phyloP scores from a whole-genome alignment of 164 flowering plant species.

The Vitis vinifera region ASM3070453v1 NC_081816.1:5935501-5936000 shows the following conservation, averaged over 20 bases:
- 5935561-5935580: conserved; percentile 27
- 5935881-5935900: neutral
- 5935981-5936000: conserved; percentile 63
- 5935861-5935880: neutral
- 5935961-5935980: conserved; percentile 62
- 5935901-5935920: conserved; percentile 49
- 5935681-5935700: conserved; percentile 50
- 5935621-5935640: conserved; percentile 45
- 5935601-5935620: conserved; percentile 27
- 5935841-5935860: too few relatives aligned
- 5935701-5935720: conserved; percentile 62
- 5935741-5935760: conserved; percentile 43
- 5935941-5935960: conserved; percentile 62
- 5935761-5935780: conserved; percentile 41
- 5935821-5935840: too few relatives aligned
- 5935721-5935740: conserved; percentile 31
- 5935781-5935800: conserved; percentile 35
- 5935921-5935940: conserved; percentile 71
- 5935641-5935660: conserved; percentile 37
- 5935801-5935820: too few relatives aligned
- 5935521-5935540: conserved; percentile 6
- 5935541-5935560: conserved; percentile 20
- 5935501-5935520: too few relatives aligned
- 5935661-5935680: conserved; percentile 21
- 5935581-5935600: conserved; percentile 24